phyloP scores from a whole-genome alignment of 2,329 filamentous ascomycete genomes.

The Aphanoascus verrucosus region DNA sequence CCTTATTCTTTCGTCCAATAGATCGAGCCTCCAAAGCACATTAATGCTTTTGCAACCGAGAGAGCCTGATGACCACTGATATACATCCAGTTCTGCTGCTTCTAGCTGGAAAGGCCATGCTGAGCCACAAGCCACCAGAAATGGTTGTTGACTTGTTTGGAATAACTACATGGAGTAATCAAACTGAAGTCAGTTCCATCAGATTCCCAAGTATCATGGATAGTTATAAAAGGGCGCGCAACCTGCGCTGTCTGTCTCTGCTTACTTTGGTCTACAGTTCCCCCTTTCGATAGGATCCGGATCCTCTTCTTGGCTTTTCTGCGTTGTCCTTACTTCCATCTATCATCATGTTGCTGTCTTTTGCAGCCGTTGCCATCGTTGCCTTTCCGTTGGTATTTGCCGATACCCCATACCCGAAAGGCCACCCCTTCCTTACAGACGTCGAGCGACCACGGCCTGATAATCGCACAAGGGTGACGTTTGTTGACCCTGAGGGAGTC shows the following conservation, averaged over 20 bases:
- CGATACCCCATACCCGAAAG: conserved; percentile 5
- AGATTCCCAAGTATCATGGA: not conserved
- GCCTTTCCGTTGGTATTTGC: not conserved
- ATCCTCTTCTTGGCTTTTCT: not conserved
- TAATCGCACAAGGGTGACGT: not conserved
- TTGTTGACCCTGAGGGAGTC: conserved; percentile 1
- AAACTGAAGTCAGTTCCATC: not conserved
- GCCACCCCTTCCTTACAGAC: conserved; percentile 9
- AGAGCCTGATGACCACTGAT: not conserved
- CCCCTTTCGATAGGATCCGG: not conserved
- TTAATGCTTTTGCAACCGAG: conserved; percentile 3
- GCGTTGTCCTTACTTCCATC: not conserved
- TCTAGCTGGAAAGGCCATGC: not conserved
- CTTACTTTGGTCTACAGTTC: not conserved
- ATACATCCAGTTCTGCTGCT: not conserved
- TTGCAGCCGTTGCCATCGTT: not conserved
- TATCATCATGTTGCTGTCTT: not conserved
- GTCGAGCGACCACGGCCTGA: not conserved
- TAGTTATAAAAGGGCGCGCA: conserved; percentile 1
- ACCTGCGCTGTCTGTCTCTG: not conserved
- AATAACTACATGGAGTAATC: not conserved
- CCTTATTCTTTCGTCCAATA: conserved; percentile 4
- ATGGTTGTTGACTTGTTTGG: not conserved
- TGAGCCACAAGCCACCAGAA: not conserved
- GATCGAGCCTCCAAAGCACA: not conserved